Base-by-base conservation (phyloP, 208 protist genomes). In the Crithidia expoeki region DNA sequence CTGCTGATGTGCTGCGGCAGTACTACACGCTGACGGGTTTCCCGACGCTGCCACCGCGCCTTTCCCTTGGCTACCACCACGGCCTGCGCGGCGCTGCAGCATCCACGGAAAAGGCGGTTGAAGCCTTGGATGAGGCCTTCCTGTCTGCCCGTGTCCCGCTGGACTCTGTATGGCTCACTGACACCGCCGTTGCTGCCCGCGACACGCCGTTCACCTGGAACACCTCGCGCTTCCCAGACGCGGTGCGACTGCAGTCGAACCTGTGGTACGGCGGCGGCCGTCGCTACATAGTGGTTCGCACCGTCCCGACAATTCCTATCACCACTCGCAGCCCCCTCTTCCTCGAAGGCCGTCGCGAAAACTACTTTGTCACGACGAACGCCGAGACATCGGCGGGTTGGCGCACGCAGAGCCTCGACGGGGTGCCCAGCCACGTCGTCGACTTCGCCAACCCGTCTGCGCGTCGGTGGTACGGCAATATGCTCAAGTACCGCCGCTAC, bases 41-140 rank as follows among this genome's bases (percentile, higher is more conserved):
- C 28, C 91, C 96, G 5, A 72, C 80, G 23, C 62, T 99, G 28
- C 98, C 98, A 11, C 98, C 96, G 51, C 62, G 93, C 28, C 99
- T 98, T 71, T 49, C 93, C 4, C 65, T 99, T 2, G 98, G 91
- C 4, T 99, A 99, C 73, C 98, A 99, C 75, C 97, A 99, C 77
- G 70, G 72, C 57, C 55, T 76, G 33, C 64, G 42, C 10, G 47
- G 58, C 27, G 51, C 56, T 7, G 47, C 52, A 19, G 52, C 61
- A 16, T 36, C 60, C 14, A 74, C 56, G 11, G 60, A 74, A 40
- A 21, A 33, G 28, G 56, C 68, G 11, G 42, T 71, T 17, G 58
- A 69, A 49, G 62, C 76, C 16, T 56, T 80, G 27, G 80, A 67
- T 50, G 40, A 23, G 17, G 40, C 52, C 9, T 85, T 90, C 57